Evolutionary conservation across 148 eudicot species (phyloP).

Genomic region (Vaccinium myrtillus): DNA sequence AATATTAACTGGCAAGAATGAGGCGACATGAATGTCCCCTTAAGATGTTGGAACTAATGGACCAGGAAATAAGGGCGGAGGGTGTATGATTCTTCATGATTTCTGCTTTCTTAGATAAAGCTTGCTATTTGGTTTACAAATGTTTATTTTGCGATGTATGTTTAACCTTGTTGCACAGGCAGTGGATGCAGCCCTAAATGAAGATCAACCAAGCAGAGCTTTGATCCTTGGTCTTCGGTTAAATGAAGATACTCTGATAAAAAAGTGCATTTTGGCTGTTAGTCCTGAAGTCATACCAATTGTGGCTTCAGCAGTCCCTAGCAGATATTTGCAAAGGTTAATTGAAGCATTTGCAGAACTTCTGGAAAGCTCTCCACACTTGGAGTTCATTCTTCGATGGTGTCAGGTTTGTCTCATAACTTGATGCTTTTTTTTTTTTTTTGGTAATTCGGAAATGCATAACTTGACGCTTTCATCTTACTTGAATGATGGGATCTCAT

Average conservation of each 20-base stretch:
- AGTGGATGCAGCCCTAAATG: slow-evolving; percentile 74
- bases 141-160: neutral
- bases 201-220: slow-evolving; percentile 77
- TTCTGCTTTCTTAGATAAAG: neutral
- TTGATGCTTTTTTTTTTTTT: no score
- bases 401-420: slow-evolving; percentile 59
- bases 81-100: neutral
- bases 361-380: slow-evolving; percentile 70
- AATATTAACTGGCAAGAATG: neutral
- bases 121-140: neutral
- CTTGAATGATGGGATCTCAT: neutral
- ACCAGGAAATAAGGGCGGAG: neutral
- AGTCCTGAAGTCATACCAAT: slow-evolving; percentile 69
- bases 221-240: slow-evolving; percentile 80
- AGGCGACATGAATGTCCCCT: no score
- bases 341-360: slow-evolving; percentile 84
- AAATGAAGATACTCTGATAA: slow-evolving; percentile 76
- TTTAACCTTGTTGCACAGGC: slow-evolving; percentile 50
- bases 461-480: neutral
- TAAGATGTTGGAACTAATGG: neutral
- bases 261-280: slow-evolving; percentile 70
- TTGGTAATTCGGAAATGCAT: neutral
- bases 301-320: slow-evolving; percentile 75
- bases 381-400: slow-evolving; percentile 93
- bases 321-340: slow-evolving; percentile 77